These are phyloP conservation scores for Candida tammaniensis DNA, from an alignment of 805 yeast species.

Conservation along the genomic window DNA sequence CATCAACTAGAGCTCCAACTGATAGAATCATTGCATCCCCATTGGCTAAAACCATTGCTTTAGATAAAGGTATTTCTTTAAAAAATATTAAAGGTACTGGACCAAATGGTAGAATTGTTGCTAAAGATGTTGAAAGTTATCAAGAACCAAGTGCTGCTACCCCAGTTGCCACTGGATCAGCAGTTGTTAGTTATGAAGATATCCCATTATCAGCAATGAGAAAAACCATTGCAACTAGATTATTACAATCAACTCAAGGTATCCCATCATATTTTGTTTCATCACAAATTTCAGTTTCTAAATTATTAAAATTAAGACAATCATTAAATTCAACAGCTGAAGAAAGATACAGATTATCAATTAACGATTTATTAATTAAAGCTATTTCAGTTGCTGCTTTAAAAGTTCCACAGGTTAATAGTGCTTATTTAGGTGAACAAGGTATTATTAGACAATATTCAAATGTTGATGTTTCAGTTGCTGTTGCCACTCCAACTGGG, in stretches of 20 bases:
- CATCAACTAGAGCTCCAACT: constrained; percentile 39
- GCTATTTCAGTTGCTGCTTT: constrained; percentile 88
- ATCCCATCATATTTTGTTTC: constrained; percentile 93
- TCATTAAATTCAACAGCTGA: constrained; percentile 82
- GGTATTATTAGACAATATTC: constrained; percentile 89
- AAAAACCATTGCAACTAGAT: constrained; percentile 86
- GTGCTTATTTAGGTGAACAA: constrained; percentile 88
- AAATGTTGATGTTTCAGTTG: constrained; percentile 94
- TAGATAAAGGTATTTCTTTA: constrained; percentile 86
- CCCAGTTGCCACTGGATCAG: constrained; percentile 44
- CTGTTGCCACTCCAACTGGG: constrained; percentile 98
- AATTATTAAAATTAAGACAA: constrained; percentile 87
- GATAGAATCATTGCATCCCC: constrained; percentile 93
- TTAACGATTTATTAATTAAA: constrained; percentile 91
- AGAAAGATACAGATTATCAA: constrained; percentile 86
- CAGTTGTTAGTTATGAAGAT: constrained; percentile 68
- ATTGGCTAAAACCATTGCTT: constrained; percentile 86
- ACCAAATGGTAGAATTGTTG: constrained; percentile 91
- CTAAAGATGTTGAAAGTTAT: constrained; percentile 81
- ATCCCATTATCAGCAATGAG: constrained; percentile 90
- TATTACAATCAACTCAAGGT: constrained; percentile 77
- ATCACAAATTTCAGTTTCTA: constrained; percentile 80
- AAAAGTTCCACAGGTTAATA: constrained; percentile 91
- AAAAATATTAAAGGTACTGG: constrained; percentile 89
- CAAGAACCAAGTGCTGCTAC: constrained; percentile 45